Evolutionary conservation across 2,329 filamentous ascomycete genomes (phyloP), one percentile per base, ranked within the genome.

Genomic region (Piedraia hortae): DNA sequence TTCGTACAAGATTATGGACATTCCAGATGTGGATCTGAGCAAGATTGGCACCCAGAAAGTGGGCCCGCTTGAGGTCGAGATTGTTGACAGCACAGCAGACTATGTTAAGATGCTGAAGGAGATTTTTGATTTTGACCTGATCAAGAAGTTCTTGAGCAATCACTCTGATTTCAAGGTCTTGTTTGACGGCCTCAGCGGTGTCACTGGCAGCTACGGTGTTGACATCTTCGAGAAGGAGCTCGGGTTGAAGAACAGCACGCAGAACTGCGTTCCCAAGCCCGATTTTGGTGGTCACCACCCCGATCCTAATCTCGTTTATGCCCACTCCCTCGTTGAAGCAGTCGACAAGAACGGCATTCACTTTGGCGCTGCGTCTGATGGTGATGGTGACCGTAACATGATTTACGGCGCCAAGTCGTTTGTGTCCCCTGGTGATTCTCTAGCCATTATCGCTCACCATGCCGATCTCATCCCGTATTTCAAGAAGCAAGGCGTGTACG

Each of bases 331-430:
- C 18, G 85, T 97, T 28, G 77, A 90, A 41, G 73, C 67, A 29
- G 85, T 97, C 18, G 78, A 97, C 49, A 74, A 74, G 54, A 67
- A 75, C 38, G 62, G 66, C 27, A 78, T 97, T 32, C 85, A 88
- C 42, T 97, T 97, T 38, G 85, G 85, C 41, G 85, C 85, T 27
- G 85, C 85, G 21, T 89, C 75, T 31, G 85, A 97, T 36, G 85
- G 85, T 36, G 85, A 97, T 39, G 85, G 85, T 39, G 85, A 97
- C 56, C 74, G 85, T 37, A 97, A 97, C 65, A 97, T 97, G 85
- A 97, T 97, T 43, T 97, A 97, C 51, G 85, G 85, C 31, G 80
- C 82, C 34, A 82, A 88, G 41, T 67, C 72, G 19, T 97, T 97
- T 42, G 85, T 97, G 29, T 93, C 82, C 5, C 85, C 85, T 5